A percentile compares a stretch with the other conserved stretches of the same genome.
phyloP scores from a whole-genome alignment of 2,329 filamentous ascomycete genomes.

The Exophiala mesophila region DNA sequence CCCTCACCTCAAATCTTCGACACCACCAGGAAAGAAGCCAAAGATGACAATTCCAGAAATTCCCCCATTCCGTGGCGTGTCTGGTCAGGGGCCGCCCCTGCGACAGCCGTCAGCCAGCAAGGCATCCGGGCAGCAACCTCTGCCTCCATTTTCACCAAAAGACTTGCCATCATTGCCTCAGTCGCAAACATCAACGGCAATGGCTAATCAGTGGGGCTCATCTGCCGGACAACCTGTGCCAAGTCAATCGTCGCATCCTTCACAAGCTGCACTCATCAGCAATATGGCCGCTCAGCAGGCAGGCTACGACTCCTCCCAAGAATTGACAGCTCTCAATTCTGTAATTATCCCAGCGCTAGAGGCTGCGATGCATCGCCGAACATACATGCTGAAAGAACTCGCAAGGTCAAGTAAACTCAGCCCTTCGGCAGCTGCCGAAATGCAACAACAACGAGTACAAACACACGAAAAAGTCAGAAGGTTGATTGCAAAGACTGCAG shows the following conservation, averaged over 20 bases:
- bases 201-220: constrained; percentile 17
- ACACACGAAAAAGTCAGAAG: constrained; percentile 78
- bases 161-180: constrained; percentile 17
- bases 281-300: constrained; percentile 11
- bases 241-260: constrained; percentile 7
- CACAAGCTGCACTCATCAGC: constrained; percentile 29
- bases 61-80: constrained; percentile 31
- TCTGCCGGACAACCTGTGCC: constrained; percentile 20
- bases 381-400: constrained; percentile 49
- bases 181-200: constrained; percentile 12
- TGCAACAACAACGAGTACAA: constrained; percentile 63
- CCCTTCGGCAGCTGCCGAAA: constrained; percentile 36
- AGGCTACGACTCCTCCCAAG: constrained; percentile 52
- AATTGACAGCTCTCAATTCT: constrained; percentile 80
- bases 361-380: constrained; percentile 77
- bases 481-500: constrained; percentile 75
- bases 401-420: constrained; percentile 28
- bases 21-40: constrained; percentile 28
- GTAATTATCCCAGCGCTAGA: constrained; percentile 92
- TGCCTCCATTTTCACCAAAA: constrained; percentile 29
- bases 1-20: constrained; percentile 9
- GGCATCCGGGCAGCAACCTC: constrained; percentile 26
- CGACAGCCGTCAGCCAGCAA: constrained; percentile 24
- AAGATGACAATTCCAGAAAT: constrained; percentile 32
- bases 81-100: constrained; percentile 25